Conservation (phyloP, 192 early-diverging fungal genomes). For the Rhizoclosmatium globosum region DNA sequence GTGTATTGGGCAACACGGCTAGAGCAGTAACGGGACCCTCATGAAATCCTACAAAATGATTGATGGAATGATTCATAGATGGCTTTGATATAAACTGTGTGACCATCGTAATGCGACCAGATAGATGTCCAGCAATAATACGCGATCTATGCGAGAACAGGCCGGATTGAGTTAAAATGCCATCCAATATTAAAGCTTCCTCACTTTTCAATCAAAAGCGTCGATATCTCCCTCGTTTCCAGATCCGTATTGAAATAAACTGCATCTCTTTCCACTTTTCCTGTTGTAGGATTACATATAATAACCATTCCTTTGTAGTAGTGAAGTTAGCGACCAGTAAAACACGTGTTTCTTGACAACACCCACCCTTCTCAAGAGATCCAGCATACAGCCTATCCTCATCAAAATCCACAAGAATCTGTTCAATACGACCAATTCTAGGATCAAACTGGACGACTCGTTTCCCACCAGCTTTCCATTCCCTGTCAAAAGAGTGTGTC, state of each 20-base stretch:
- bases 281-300: conserved; percentile 63
- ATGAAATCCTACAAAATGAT: conserved; percentile 63
- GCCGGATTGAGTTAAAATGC: not conserved
- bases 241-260: conserved; percentile 58
- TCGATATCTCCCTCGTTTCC: conserved; percentile 44
- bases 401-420: conserved; percentile 57
- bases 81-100: conserved; percentile 50
- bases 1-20: conserved; percentile 30
- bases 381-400: conserved; percentile 63
- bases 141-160: conserved; percentile 50
- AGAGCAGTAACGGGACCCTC: conserved; percentile 56
- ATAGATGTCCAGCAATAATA: conserved; percentile 63
- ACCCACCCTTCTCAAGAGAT: conserved; percentile 56
- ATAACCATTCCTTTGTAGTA: conserved; percentile 56
- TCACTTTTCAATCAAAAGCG: conserved; percentile 67
- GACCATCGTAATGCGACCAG: conserved; percentile 62
- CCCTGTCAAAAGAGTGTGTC: conserved; percentile 7
- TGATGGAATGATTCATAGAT: conserved; percentile 46
- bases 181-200: not conserved
- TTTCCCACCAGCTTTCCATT: conserved; percentile 43
- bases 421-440: conserved; percentile 61
- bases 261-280: conserved; percentile 66
- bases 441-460: conserved; percentile 63
- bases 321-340: not conserved
- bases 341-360: conserved; percentile 20